Percentiles rank a stretch among this genome's conserved stretches.
Conservation (phyloP, 371 early-diverging fungal species). For the Mortierella sp. region DNA sequence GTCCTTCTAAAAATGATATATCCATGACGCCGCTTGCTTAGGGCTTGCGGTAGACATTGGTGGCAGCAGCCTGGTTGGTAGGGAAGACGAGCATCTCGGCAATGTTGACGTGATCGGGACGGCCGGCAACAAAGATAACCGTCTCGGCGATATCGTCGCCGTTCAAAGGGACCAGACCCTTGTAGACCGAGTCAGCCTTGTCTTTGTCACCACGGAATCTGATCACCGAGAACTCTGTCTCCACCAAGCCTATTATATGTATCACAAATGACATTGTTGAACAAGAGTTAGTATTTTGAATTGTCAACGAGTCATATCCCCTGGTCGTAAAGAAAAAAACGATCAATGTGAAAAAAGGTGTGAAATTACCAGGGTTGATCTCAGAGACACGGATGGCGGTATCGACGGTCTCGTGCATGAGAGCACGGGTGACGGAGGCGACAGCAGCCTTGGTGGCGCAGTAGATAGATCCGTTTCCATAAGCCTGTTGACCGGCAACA, state of each 20-base stretch:
- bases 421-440: constrained; percentile 82
- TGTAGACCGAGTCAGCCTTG: constrained; percentile 85
- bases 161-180: constrained; percentile 69
- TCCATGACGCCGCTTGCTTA: not conserved
- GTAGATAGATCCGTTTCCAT: constrained; percentile 88
- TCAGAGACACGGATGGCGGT: constrained; percentile 84
- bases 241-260: constrained; percentile 70
- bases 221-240: constrained; percentile 94
- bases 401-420: constrained; percentile 85
- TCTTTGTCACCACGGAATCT: constrained; percentile 87
- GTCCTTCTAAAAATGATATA: not conserved
- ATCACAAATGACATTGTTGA: too few relatives aligned
- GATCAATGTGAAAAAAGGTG: too few relatives aligned
- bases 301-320: too few relatives aligned
- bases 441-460: constrained; percentile 95
- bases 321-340: not conserved
- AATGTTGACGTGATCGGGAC: constrained; percentile 88
- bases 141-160: constrained; percentile 72
- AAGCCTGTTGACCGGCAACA: constrained; percentile 71
- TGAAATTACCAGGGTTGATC: constrained; percentile 73
- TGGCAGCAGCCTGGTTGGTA: constrained; percentile 80
- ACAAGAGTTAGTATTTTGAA: not conserved
- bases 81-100: constrained; percentile 83
- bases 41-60: constrained; percentile 56
- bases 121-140: constrained; percentile 85